Conservation (phyloP, 1,284 basidiomycete genomes). For the Caloboletus inedulis region DNA sequence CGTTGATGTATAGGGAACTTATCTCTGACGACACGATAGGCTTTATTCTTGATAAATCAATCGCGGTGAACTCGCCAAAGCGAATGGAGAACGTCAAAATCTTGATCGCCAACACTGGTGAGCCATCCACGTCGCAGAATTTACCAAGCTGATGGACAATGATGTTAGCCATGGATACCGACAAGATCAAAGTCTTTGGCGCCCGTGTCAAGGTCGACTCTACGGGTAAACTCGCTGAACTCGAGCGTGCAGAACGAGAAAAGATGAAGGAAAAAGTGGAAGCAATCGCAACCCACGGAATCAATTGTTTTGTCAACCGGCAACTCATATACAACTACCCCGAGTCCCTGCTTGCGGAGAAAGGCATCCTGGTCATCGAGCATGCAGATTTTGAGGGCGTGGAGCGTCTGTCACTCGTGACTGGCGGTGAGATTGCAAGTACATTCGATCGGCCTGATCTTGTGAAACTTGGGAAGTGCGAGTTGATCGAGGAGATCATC, state of each 20-base stretch:
- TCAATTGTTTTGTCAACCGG: conserved; percentile 98
- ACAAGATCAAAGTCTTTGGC: conserved; percentile 99
- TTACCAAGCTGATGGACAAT: background rate
- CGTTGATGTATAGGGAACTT: background rate
- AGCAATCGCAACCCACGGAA: conserved; percentile 90
- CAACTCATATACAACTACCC: conserved; percentile 99
- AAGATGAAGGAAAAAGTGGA: conserved; percentile 99
- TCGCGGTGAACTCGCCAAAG: conserved; percentile 94
- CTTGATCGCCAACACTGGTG: conserved; percentile 95
- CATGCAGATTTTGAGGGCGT: conserved; percentile 99
- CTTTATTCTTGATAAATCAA: conserved; percentile 97
- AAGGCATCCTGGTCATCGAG: conserved; percentile 95
- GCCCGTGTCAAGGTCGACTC: conserved; percentile 94
- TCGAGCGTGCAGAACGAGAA: conserved; percentile 95
- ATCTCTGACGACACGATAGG: conserved; percentile 45
- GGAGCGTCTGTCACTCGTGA: conserved; percentile 92
- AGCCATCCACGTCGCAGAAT: conserved; percentile 29
- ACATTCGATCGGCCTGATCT: conserved; percentile 95
- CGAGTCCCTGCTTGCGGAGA: conserved; percentile 89
- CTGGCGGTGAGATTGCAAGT: conserved; percentile 95
- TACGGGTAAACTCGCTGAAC: conserved; percentile 95
- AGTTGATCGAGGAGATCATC: conserved; percentile 97
- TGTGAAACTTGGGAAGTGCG: conserved; percentile 92
- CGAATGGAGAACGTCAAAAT: conserved; percentile 95
- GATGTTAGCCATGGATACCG: conserved; percentile 91